Conservation (phyloP, 768 basidiomycete species). For the Termitomyces heimii region DNA sequence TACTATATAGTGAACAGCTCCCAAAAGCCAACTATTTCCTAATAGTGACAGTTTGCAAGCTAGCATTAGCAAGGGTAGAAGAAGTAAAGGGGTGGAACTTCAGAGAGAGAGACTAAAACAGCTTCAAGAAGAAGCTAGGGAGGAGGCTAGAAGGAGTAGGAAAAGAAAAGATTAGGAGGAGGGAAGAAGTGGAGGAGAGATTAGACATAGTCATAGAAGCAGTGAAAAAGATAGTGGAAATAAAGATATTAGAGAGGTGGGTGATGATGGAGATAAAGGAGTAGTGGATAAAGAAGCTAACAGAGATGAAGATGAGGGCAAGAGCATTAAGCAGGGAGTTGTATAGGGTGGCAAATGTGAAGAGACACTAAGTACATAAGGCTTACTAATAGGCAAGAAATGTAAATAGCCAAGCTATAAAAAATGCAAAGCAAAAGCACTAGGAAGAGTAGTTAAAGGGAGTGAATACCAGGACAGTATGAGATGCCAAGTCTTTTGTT, state of each 20-base stretch:
- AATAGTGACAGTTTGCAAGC: not conserved
- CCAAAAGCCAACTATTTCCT: not conserved
- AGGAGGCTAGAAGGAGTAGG: not conserved
- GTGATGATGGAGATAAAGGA: not conserved
- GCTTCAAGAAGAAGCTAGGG: not conserved
- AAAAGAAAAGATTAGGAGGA: too few relatives aligned
- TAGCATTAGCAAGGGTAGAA: not conserved
- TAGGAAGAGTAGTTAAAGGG: not conserved
- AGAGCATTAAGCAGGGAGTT: not conserved
- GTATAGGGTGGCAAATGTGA: not conserved
- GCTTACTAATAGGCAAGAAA: not conserved
- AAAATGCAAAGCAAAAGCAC: conserved; percentile 15
- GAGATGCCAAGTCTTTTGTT: conserved; percentile 20
- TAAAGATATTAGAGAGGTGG: not conserved
- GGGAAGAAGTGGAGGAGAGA: not conserved
- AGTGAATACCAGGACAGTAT: conserved; percentile 5
- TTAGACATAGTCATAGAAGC: not conserved
- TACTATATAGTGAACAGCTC: not conserved
- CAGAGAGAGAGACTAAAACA: not conserved
- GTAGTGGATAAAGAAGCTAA: not conserved
- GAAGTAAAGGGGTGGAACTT: not conserved
- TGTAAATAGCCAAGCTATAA: not conserved
- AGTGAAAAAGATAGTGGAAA: not conserved
- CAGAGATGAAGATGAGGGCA: not conserved
- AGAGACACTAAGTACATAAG: conserved; percentile 17